Conservation (phyloP, 2,329 filamentous ascomycete species). For the Colletotrichum nymphaeae region DNA sequence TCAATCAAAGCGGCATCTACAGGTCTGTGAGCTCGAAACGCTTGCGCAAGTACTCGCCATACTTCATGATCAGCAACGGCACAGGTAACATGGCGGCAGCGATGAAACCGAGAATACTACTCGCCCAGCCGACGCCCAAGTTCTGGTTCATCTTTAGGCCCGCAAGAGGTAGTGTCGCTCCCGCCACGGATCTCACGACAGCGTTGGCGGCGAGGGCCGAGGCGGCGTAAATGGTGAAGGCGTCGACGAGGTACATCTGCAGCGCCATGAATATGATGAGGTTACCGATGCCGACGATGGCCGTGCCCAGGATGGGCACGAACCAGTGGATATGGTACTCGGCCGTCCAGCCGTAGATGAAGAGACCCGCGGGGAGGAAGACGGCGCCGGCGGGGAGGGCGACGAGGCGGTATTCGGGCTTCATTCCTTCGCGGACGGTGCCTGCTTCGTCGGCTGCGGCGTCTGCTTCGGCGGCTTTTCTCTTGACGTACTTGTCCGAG, state of each 20-base stretch:
- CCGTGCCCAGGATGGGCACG: slow-evolving; percentile 64
- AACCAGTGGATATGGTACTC: slow-evolving; percentile 68
- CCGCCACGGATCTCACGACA: slow-evolving; percentile 62
- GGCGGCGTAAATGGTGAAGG: slow-evolving; percentile 60
- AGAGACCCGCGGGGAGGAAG: slow-evolving; percentile 38
- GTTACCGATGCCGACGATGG: slow-evolving; percentile 59
- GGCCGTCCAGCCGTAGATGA: slow-evolving; percentile 47
- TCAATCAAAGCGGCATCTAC: background rate
- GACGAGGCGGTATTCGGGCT: slow-evolving; percentile 39
- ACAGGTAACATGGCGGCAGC: slow-evolving; percentile 57
- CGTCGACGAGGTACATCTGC: slow-evolving; percentile 74
- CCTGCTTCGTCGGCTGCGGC: slow-evolving; percentile 13
- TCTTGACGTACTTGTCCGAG: slow-evolving; percentile 29
- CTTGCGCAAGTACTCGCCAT: slow-evolving; percentile 54
- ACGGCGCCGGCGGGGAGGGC: slow-evolving; percentile 4
- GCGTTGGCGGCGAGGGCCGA: slow-evolving; percentile 71
- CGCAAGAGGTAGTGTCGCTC: slow-evolving; percentile 36
- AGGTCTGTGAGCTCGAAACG: slow-evolving; percentile 9
- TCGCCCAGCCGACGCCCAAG: slow-evolving; percentile 39
- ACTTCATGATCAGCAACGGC: slow-evolving; percentile 56
- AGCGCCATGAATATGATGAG: slow-evolving; percentile 62
- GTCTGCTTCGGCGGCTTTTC: slow-evolving; percentile 26
- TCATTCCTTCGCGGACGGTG: slow-evolving; percentile 15
- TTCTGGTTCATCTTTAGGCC: slow-evolving; percentile 34
- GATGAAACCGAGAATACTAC: slow-evolving; percentile 49